Evolutionary conservation across 805 yeast genomes (phyloP), one percentile per base, ranked within the genome.

Genomic region (Peterozyma toletana): DNA sequence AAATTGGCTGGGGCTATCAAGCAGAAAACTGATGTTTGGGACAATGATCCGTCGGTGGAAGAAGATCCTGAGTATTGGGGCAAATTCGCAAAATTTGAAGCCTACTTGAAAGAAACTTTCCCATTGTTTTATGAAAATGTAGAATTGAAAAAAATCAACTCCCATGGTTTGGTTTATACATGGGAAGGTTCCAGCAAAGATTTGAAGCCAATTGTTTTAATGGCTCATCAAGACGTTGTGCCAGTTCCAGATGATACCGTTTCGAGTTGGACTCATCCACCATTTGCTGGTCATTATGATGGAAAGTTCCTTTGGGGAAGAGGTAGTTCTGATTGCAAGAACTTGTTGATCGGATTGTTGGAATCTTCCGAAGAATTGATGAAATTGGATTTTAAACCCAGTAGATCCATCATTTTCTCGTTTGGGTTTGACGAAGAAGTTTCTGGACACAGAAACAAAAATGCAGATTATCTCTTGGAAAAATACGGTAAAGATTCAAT

Each of bases 11-110:
- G 75, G 5, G 86, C 91, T 1, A 72, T 86, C 17, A 70, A 71
- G 53, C 70, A 84, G 45, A 80, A 81, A 36, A 84, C 95, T 1
- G 80, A 76, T 48, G 70, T 79, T 13, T 70, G 60, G 48, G 95
- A 87, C 56, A 71, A 69, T 17, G 64, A 59, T 42, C 75, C 76
- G 7, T 42, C 45, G 13, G 77, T 78, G 5, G 68, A 62, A 11
- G 73, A 73, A 9, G 78, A 77, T 37, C 69, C 68, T 14, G 67
- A 71, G 31, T 79, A 80, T 70, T 65, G 67, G 33, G 48, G 54
- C 14, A 50, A 53, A 34, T 62, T 60, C 34, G 50, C 43, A 31
- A 38, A 21, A 2, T 73, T 74, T 50, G 75, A 71, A 43, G 33
- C 46, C 9, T 72, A 62, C 50, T 57, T 74, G 49, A 54, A 60